Evolutionary conservation across 2,329 filamentous ascomycete genomes (phyloP), one percentile per base, ranked within the genome.

Genomic region (Corynespora cassiicola): DNA sequence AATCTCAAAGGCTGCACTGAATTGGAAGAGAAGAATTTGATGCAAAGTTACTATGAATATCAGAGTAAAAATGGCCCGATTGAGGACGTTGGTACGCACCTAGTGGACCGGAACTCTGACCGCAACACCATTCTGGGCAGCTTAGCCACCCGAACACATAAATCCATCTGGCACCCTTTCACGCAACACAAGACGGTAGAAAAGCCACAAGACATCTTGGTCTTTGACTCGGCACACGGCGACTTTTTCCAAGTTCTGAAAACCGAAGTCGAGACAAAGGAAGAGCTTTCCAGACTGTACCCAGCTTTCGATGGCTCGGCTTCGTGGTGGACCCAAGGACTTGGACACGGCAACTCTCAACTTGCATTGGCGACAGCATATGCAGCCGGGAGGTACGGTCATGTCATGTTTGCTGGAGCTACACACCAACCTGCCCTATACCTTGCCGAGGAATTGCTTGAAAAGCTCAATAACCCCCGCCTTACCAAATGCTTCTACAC

Each of bases 251-350:
- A 92, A 58, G 84, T 83, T 0, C 61, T 59, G 31, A 42, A 54
- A 70, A 73, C 35, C 2, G 8, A 15, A 3, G 7, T 10, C 18
- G 6, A 45, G 36, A 7, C 35, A n/a, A 25, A 47, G 48, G 37
- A 43, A 25, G 10, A 52, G 41, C 11, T 19, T 49, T 53, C 70
- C 6, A 58, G 82, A 3, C 68, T 89, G 0, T 77, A 76, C 29
- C 78, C 87, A 1, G 85, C 86, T 0, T 90, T 94, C 38, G 90
- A 95, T 53, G 89, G 86, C 2, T 94, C 88, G 1, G 88, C 88
- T 1, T 92, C 88, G 0, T 95, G 90, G 89, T 95, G 90, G 89
- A 95, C 89, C 0, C 90, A 95, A 66, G 89, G 89, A 2, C 77
- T 95, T 0, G 89, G 90, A 1, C 90, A 95, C 50, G 86, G 84